Conservation (phyloP, 176 grass and related monocot species). For the Eragrostis curvula region DNA sequence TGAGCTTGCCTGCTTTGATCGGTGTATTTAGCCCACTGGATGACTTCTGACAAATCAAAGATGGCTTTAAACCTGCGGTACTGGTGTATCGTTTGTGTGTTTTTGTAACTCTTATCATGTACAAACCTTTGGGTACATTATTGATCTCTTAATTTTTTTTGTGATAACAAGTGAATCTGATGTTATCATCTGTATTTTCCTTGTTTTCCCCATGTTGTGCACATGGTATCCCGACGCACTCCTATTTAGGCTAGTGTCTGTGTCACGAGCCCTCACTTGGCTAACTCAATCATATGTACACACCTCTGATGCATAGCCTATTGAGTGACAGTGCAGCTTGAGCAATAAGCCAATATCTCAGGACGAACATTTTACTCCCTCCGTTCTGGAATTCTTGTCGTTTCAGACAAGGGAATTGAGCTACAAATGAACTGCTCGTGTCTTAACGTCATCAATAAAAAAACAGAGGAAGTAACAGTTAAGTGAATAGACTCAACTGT, state of each 20-base stretch:
- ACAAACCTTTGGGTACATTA: neutral
- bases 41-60: neutral
- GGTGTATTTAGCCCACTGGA: neutral
- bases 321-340: neutral
- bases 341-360: neutral
- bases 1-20: neutral
- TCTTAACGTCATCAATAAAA: no score
- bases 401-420: no score
- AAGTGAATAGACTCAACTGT: neutral
- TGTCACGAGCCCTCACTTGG: no score
- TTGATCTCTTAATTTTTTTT: neutral
- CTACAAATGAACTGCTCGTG: no score
- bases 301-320: neutral
- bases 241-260: neutral
- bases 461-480: neutral
- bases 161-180: neutral
- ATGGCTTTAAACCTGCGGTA: conserved; percentile 4
- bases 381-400: no score
- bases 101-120: neutral
- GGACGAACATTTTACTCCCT: no score
- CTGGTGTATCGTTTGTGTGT: neutral
- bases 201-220: neutral
- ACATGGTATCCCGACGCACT: neutral
- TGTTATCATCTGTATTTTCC: neutral
- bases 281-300: no score